phyloP scores from a whole-genome alignment of 345 rosid species.

The Brassica incana region DNA sequence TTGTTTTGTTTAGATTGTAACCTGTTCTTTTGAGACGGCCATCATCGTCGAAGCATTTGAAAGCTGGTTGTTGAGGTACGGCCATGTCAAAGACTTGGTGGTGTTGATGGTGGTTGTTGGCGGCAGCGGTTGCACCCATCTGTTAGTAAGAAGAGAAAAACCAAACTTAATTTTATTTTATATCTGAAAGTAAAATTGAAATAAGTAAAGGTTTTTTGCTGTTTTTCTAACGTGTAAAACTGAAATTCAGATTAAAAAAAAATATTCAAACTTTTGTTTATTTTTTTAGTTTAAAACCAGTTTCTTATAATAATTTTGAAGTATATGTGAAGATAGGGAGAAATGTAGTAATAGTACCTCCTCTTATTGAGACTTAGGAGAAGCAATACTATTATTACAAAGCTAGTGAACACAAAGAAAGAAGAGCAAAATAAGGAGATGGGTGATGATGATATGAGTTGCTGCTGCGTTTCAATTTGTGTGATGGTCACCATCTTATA shows the following conservation, averaged over 20 bases:
- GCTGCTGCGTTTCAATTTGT: conserved; percentile 44
- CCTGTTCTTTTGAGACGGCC: conserved; percentile 75
- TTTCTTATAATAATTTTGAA: background rate
- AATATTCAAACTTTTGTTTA: too few species aligned
- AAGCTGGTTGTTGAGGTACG: conserved; percentile 38
- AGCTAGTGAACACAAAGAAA: conserved; percentile 36
- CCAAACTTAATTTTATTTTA: background rate
- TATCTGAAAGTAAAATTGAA: too few species aligned
- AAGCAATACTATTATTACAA: conserved; percentile 25
- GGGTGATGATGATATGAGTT: conserved; percentile 28
- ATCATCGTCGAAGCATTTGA: conserved; percentile 68
- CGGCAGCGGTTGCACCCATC: conserved; percentile 59
- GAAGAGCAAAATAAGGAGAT: conserved; percentile 35
- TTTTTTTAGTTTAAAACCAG: background rate
- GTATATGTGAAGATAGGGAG: background rate
- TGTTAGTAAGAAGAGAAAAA: background rate
- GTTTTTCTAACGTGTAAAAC: too few species aligned
- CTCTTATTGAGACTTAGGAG: conserved; percentile 31
- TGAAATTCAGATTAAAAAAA: background rate
- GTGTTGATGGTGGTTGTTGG: conserved; percentile 36
- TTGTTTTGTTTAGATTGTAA: background rate
- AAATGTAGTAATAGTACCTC: conserved; percentile 36
- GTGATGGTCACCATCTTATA: conserved; percentile 29
- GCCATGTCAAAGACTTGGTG: conserved; percentile 46
- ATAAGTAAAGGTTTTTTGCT: too few species aligned